Conservation (phyloP, 805 yeast species). For the Monosporozyma yasuniensis region DNA sequence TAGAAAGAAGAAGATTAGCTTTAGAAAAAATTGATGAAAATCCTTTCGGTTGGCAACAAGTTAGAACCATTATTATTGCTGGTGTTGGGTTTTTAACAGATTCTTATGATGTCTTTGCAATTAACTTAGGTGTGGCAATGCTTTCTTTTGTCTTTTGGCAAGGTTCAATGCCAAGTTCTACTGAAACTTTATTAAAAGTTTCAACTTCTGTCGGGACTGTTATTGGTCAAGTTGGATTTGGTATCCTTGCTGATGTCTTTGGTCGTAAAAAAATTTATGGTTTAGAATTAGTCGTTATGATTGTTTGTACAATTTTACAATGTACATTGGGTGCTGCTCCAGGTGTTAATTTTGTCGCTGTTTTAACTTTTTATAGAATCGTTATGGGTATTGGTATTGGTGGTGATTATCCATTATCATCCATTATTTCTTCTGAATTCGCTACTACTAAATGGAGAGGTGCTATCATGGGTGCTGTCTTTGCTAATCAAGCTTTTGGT, state of each 20-base stretch:
- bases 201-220: slow-evolving; percentile 93
- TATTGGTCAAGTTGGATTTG: slow-evolving; percentile 81
- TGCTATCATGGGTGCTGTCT: slow-evolving; percentile 93
- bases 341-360: slow-evolving; percentile 64
- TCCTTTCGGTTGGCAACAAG: slow-evolving; percentile 71
- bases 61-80: slow-evolving; percentile 75
- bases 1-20: slow-evolving; percentile 79
- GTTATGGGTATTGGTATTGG: slow-evolving; percentile 94
- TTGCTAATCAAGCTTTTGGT: slow-evolving; percentile 96
- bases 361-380: slow-evolving; percentile 70
- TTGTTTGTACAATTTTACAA: slow-evolving; percentile 69
- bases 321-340: slow-evolving; percentile 64
- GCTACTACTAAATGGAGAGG: slow-evolving; percentile 96
- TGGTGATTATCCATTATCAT: slow-evolving; percentile 92
- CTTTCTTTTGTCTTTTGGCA: slow-evolving; percentile 68
- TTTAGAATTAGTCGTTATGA: slow-evolving; percentile 75
- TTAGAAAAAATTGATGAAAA: slow-evolving; percentile 77
- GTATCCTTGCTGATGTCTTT: slow-evolving; percentile 66
- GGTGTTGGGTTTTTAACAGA: slow-evolving; percentile 93
- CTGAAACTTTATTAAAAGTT: slow-evolving; percentile 69
- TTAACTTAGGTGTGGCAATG: slow-evolving; percentile 75
- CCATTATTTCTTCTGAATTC: slow-evolving; percentile 88
- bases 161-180: slow-evolving; percentile 55
- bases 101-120: slow-evolving; percentile 87
- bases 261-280: slow-evolving; percentile 90